These are phyloP conservation scores for Emmonsiellopsis sp. DNA, from an alignment of 2,329 filamentous ascomycete genomes.

Conservation along the genomic window DNA sequence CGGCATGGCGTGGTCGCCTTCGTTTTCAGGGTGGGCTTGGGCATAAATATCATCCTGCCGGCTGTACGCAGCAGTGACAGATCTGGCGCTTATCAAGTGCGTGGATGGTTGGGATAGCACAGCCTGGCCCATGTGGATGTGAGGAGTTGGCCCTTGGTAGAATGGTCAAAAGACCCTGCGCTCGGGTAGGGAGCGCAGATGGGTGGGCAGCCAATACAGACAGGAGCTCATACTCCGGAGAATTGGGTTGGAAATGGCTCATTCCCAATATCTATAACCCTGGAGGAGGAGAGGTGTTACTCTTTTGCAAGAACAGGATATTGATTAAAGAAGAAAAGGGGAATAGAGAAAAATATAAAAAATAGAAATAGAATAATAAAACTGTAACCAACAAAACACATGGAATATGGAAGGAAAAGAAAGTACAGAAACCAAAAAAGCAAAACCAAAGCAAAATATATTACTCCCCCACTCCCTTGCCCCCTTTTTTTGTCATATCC, in stretches of 20 bases:
- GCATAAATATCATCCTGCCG: too few relatives aligned
- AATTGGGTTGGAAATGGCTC: background rate
- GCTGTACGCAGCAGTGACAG: too few relatives aligned
- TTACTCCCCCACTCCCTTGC: background rate
- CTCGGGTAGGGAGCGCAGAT: too few relatives aligned
- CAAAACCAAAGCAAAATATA: background rate
- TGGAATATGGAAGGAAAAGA: background rate
- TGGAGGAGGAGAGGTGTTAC: background rate
- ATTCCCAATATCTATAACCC: background rate
- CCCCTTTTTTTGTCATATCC: background rate
- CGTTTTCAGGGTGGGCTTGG: too few relatives aligned
- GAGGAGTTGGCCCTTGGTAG: too few relatives aligned
- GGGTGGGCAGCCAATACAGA: too few relatives aligned
- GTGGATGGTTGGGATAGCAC: too few relatives aligned
- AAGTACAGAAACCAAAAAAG: background rate
- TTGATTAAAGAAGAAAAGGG: background rate
- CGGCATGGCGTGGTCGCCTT: too few relatives aligned
- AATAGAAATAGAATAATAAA: background rate
- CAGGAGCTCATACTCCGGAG: too few relatives aligned
- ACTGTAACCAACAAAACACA: background rate
- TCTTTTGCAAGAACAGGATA: background rate
- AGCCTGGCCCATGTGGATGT: too few relatives aligned
- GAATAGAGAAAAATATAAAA: background rate
- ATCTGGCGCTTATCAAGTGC: too few relatives aligned
- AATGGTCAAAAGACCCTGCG: too few relatives aligned